A percentile compares a stretch with the other conserved stretches of the same genome.
Conservation (phyloP, 495 filamentous ascomycete genomes). For the Annulohypoxylon maeteangense region DNA sequence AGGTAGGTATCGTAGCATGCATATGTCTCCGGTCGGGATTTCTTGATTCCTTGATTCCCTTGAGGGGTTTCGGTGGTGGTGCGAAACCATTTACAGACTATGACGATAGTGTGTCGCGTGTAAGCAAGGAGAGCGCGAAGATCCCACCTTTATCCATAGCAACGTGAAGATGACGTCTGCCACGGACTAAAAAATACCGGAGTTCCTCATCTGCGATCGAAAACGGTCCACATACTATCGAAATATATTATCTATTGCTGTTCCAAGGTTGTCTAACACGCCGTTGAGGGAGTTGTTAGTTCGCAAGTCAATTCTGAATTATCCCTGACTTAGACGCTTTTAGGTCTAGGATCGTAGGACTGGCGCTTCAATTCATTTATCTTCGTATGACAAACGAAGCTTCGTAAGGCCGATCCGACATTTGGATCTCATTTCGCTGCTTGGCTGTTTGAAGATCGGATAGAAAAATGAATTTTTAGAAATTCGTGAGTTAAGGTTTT, state of each 20-base stretch:
- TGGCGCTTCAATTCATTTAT: constrained; percentile 21
- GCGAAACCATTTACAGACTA: constrained; percentile 35
- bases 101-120: constrained; percentile 33
- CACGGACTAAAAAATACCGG: constrained; percentile 25
- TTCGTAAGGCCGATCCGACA: constrained; percentile 4
- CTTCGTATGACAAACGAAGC: constrained; percentile 1
- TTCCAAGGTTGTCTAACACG: constrained; percentile 10
- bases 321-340: constrained; percentile 10
- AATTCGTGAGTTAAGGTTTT: constrained; percentile 7
- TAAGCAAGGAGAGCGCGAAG: constrained; percentile 21
- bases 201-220: constrained; percentile 28
- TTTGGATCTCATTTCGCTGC: background rate
- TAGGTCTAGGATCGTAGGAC: background rate
- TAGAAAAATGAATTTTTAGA: constrained; percentile 9
- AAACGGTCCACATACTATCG: constrained; percentile 39
- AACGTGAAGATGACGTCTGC: constrained; percentile 38
- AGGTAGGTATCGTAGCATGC: constrained; percentile 4
- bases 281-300: constrained; percentile 26
- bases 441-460: constrained; percentile 10
- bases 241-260: constrained; percentile 24
- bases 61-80: constrained; percentile 17
- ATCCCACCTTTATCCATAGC: constrained; percentile 28
- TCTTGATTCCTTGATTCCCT: background rate
- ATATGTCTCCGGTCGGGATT: constrained; percentile 24
- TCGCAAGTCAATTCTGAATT: constrained; percentile 5